Evolutionary conservation across 2,329 filamentous ascomycete genomes (phyloP), one percentile per base, ranked within the genome.

Genomic region (Sporothrix protearum): DNA sequence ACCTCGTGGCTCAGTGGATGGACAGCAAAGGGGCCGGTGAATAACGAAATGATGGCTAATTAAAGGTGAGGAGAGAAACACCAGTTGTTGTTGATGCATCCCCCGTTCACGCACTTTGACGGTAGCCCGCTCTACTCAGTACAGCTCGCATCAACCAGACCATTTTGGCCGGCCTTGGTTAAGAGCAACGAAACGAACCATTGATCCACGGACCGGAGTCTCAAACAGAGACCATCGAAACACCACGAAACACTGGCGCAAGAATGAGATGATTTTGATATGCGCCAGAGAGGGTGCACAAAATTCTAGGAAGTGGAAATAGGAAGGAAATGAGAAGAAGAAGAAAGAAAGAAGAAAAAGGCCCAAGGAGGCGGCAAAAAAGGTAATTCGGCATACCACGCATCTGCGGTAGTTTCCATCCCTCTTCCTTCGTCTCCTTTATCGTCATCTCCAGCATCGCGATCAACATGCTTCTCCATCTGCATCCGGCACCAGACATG

Each of bases 181-280:
- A n/a, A n/a, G 63, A 47, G 63, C 28, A 14, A 16, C 36, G 33
- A 55, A 69, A 55, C 49, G 51, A 70, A 45, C 53, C 53, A 61
- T 14, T 30, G 33, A 63, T 70, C 28, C 49, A 12, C 42, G 6
- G 25, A 10, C 12, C 5, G 19, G 68, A 30, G 39, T 36, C 61
- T 51, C 55, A 55, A 53, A 51, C 30, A 25, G 42, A 9, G 33
- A 9, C 28, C 25, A 63, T 70, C 55, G 68, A 70, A 63, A 70
- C 68, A 63, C 53, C 42, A 36, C 53, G 68, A 61, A 70, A 63
- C 68, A 63, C 68, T 39, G 25, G 57, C 25, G 45, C 45, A 30
- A 42, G 14, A 53, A 61, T 22, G 68, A 47, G 55, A 59, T 36
- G 30, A 59, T 19, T 30, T 59, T 36, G 10, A 39, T 22, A 30